Evolutionary conservation across 2,329 filamentous ascomycete genomes (phyloP).

Genomic region (Colletotrichum ledebouriae): DNA sequence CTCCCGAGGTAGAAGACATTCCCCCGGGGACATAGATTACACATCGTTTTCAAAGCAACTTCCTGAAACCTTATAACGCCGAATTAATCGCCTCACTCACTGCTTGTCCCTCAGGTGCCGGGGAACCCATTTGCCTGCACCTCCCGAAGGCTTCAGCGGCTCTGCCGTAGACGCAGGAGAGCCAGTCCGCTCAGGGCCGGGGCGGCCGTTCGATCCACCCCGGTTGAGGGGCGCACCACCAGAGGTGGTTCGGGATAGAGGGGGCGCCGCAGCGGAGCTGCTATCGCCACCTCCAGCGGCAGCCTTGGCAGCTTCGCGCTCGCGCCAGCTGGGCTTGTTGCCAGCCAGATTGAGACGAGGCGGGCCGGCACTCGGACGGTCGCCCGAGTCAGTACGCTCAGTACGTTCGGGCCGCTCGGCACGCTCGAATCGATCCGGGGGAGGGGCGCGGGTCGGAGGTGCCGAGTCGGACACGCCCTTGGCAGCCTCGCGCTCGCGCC

Average conservation of each 20-base stretch:
- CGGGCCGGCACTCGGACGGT: conserved; percentile 59
- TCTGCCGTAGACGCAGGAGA: conserved; percentile 61
- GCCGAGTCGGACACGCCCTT: conserved; percentile 52
- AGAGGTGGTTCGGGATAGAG: conserved; percentile 55
- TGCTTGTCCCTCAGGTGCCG: conserved; percentile 56
- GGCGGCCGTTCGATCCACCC: conserved; percentile 54
- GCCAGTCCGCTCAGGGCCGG: conserved; percentile 46
- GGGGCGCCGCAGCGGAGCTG: conserved; percentile 52
- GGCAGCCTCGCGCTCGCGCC: conserved; percentile 57
- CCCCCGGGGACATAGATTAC: conserved; percentile 54
- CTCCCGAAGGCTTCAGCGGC: conserved; percentile 65
- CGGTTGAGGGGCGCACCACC: conserved; percentile 60
- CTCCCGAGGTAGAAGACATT: conserved; percentile 49
- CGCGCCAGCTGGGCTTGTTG: conserved; percentile 78
- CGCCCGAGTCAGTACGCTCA: conserved; percentile 61
- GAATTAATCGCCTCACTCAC: conserved; percentile 51
- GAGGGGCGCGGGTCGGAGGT: conserved; percentile 46
- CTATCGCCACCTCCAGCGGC: conserved; percentile 49
- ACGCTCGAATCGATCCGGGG: conserved; percentile 24
- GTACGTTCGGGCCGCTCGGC: conserved; percentile 32
- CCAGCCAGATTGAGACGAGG: conserved; percentile 73
- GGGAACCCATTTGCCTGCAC: conserved; percentile 72
- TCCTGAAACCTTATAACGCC: conserved; percentile 55
- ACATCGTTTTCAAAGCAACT: conserved; percentile 49
- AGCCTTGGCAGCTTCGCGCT: conserved; percentile 72